Percentiles rank a stretch among this genome's conserved stretches.
Evolutionary conservation across 768 basidiomycete species (phyloP).

Genomic region (Dentipellis sp.): DNA sequence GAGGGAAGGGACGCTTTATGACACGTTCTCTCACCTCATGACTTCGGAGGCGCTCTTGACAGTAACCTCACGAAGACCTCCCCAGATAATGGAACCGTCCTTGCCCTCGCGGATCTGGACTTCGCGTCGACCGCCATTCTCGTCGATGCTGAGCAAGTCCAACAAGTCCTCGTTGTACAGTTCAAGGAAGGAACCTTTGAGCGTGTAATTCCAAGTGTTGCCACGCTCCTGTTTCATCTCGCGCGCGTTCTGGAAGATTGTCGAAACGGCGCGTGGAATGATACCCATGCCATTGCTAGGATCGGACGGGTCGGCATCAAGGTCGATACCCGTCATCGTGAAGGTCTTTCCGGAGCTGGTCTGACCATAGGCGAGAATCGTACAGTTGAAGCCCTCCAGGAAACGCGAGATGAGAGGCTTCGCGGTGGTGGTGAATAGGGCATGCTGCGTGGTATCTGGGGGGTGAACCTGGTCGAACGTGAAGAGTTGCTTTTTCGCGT

Average conservation of each 20-base stretch:
- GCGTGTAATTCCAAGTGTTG: slow-evolving; percentile 62
- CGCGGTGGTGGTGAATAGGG: slow-evolving; percentile 78
- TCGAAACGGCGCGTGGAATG: slow-evolving; percentile 87
- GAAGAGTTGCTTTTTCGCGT: slow-evolving; percentile 71
- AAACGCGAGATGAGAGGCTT: slow-evolving; percentile 81
- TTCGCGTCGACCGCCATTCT: slow-evolving; percentile 63
- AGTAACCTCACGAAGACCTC: slow-evolving; percentile 84
- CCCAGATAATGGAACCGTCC: slow-evolving; percentile 95
- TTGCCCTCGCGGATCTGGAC: slow-evolving; percentile 97
- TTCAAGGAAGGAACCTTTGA: slow-evolving; percentile 94
- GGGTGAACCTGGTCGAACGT: slow-evolving; percentile 92
- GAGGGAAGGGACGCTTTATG: slow-evolving; percentile 3
- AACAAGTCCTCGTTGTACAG: slow-evolving; percentile 99
- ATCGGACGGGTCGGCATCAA: slow-evolving; percentile 80
- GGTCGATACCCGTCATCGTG: slow-evolving; percentile 94
- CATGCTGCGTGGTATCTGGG: slow-evolving; percentile 77
- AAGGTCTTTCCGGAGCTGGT: slow-evolving; percentile 96
- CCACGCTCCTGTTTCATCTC: slow-evolving; percentile 71
- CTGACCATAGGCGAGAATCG: slow-evolving; percentile 96
- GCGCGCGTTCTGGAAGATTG: slow-evolving; percentile 73
- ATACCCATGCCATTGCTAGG: slow-evolving; percentile 85
- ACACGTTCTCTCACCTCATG: slow-evolving; percentile 64
- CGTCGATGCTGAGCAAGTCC: slow-evolving; percentile 79
- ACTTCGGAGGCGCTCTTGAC: slow-evolving; percentile 84
- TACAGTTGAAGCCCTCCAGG: slow-evolving; percentile 93